Conservation (phyloP, 768 basidiomycete species). For the Rhizopogon vesiculosus region DNA sequence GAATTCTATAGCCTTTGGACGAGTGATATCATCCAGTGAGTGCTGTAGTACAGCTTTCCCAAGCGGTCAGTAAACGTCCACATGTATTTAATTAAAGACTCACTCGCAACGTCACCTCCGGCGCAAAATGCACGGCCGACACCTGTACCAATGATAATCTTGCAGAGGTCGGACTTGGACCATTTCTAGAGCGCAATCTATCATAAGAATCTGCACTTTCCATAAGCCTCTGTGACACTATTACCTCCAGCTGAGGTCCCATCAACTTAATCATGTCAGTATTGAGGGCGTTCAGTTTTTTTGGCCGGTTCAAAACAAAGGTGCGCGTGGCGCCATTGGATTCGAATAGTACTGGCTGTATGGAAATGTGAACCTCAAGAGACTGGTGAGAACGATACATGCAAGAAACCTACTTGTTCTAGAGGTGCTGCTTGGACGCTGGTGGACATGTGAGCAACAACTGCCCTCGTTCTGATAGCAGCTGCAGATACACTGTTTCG, state of each 20-base stretch:
- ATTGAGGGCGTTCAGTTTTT: slow-evolving; percentile 80
- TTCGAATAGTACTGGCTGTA: slow-evolving; percentile 59
- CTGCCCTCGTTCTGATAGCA: slow-evolving; percentile 24
- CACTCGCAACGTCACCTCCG: slow-evolving; percentile 91
- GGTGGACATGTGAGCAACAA: slow-evolving; percentile 33
- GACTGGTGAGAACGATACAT: background rate
- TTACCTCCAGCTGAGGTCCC: slow-evolving; percentile 71
- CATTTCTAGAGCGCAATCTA: slow-evolving; percentile 51
- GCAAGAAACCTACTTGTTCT: slow-evolving; percentile 19
- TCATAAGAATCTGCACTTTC: slow-evolving; percentile 4
- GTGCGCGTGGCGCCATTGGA: slow-evolving; percentile 58
- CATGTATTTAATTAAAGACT: slow-evolving; percentile 23
- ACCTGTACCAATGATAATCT: slow-evolving; percentile 70
- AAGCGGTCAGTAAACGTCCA: slow-evolving; percentile 4
- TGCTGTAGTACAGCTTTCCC: slow-evolving; percentile 51
- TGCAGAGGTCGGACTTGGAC: slow-evolving; percentile 65
- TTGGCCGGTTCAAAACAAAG: slow-evolving; percentile 76
- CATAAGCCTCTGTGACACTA: slow-evolving; percentile 11
- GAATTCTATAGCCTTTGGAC: slow-evolving; percentile 69
- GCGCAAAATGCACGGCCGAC: slow-evolving; percentile 82
- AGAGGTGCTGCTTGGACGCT: slow-evolving; percentile 5
- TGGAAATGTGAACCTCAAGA: slow-evolving; percentile 12
- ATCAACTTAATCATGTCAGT: slow-evolving; percentile 71
- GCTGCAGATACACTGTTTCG: slow-evolving; percentile 21
- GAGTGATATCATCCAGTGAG: slow-evolving; percentile 46